These are phyloP conservation scores for Lathyrus aphaca DNA, from an alignment of 306 rosid species.

Conservation along the genomic window DNA sequence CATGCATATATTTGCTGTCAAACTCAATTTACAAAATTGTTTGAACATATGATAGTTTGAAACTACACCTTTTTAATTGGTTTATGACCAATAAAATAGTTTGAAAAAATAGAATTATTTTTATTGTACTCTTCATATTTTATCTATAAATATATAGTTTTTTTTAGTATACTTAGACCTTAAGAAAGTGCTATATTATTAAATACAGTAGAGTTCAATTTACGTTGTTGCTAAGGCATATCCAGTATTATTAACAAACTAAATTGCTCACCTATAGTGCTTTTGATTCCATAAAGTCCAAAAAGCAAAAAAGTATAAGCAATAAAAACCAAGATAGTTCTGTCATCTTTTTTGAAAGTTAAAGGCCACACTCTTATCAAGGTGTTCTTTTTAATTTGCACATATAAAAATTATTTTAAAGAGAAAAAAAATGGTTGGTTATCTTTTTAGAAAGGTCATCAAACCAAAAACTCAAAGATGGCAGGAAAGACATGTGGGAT, in stretches of 20 bases:
- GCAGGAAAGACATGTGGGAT: conserved; percentile 8
- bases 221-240: not conserved
- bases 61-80: too few species aligned
- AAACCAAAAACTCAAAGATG: not conserved
- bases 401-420: not conserved
- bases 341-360: conserved; percentile 52
- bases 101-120: too few species aligned
- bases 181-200: conserved; percentile 44
- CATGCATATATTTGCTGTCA: too few species aligned
- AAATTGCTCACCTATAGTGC: not conserved
- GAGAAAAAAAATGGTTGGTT: conserved; percentile 9
- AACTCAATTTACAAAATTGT: too few species aligned
- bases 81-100: too few species aligned
- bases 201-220: conserved; percentile 9
- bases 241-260: conserved; percentile 5
- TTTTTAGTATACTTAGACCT: conserved; percentile 43
- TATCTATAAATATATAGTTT: not conserved
- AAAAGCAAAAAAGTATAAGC: conserved; percentile 38
- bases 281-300: conserved; percentile 42
- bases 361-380: conserved; percentile 29
- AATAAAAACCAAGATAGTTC: conserved; percentile 24
- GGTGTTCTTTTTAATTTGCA: not conserved
- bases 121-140: not conserved
- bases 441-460: conserved; percentile 22
- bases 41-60: too few species aligned